Evolutionary conservation across 306 rosid genomes (phyloP), one percentile per base, ranked within the genome.

Genomic region (Trichosanthes cucumerina): DNA sequence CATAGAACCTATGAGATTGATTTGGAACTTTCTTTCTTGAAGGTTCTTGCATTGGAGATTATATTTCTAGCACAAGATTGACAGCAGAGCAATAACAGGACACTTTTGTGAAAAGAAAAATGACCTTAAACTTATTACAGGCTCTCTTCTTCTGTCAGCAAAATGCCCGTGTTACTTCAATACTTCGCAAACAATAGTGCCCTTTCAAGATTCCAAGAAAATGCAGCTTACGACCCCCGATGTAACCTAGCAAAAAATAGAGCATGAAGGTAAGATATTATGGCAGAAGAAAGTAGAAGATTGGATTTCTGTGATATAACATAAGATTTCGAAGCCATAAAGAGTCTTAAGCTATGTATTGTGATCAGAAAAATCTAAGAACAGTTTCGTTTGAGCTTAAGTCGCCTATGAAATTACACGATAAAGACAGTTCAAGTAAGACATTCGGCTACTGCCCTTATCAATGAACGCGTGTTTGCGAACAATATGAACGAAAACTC

Each of bases 31-130:
- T 82, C 54, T 81, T 81, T 50, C 84, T 83, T 81, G 87, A 83
- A 64, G 96, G 82, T 76, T 81, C 84, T 65, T 84, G 80, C 98
- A 86, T 90, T 81, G 83, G 64, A 9, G 33, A 64, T 16, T 28
- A 39, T 62, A 54, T 34, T 54, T 34, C 69, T 18, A 21, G 60
- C 26, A 62, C 80, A 47, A 72, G 77, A 46, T 73, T 46, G 44
- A 50, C 71, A 72, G 24, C 39, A 56, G 78, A 84, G 66, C 54
- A 79, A 69, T 49, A 70, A 57, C 78, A 62, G 47, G 78, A 49
- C 84, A 60, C 26, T 38, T 31, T 38, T 80, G 79, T 73, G 44
- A 31, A 75, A 73, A 47, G 26, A 54, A 72, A 3, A 50, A 50
- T 38, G 52, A 62, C 43, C 74, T 9, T 58, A 47, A 82, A 58